These are phyloP conservation scores for Afroboletus lepidellus DNA, from an alignment of 1,284 basidiomycete genomes.

Conservation along the genomic window DNA sequence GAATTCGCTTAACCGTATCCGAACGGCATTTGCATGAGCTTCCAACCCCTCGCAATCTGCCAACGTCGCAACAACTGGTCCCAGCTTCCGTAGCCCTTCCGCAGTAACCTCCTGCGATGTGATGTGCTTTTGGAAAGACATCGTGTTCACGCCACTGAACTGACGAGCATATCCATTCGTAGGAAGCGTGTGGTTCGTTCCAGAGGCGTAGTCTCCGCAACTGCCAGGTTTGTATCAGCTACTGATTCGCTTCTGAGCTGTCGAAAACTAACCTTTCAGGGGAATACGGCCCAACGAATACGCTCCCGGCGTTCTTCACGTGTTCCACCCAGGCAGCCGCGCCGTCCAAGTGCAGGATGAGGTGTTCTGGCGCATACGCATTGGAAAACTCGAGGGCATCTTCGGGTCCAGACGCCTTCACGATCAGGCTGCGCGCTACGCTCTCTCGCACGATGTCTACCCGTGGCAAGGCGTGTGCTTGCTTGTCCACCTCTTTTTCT, in stretches of 20 bases:
- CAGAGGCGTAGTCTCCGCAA: constrained; percentile 97
- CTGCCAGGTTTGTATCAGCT: constrained; percentile 40
- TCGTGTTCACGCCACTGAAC: constrained; percentile 97
- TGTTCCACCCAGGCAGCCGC: constrained; percentile 64
- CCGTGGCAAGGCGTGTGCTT: constrained; percentile 85
- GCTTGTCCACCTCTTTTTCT: constrained; percentile 83
- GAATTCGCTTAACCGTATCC: constrained; percentile 53
- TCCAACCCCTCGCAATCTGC: constrained; percentile 95
- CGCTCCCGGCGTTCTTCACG: constrained; percentile 91
- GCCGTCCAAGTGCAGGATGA: constrained; percentile 84
- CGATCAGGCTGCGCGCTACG: constrained; percentile 89
- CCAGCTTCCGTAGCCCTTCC: constrained; percentile 76
- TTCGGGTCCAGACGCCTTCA: constrained; percentile 64
- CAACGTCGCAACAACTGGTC: constrained; percentile 86
- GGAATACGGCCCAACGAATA: constrained; percentile 93
- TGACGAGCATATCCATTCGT: constrained; percentile 96
- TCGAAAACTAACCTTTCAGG: constrained; percentile 77
- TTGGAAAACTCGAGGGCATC: constrained; percentile 91
- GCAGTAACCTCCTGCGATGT: constrained; percentile 91
- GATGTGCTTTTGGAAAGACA: constrained; percentile 98
- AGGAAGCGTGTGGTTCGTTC: constrained; percentile 96
- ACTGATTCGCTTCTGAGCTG: neutral
- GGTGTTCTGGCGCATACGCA: constrained; percentile 96
- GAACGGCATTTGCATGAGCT: constrained; percentile 90
- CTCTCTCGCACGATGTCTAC: constrained; percentile 92